Evolutionary conservation across 495 filamentous ascomycete genomes (phyloP).

Genomic region (Aspergillus carlsbadensis): DNA sequence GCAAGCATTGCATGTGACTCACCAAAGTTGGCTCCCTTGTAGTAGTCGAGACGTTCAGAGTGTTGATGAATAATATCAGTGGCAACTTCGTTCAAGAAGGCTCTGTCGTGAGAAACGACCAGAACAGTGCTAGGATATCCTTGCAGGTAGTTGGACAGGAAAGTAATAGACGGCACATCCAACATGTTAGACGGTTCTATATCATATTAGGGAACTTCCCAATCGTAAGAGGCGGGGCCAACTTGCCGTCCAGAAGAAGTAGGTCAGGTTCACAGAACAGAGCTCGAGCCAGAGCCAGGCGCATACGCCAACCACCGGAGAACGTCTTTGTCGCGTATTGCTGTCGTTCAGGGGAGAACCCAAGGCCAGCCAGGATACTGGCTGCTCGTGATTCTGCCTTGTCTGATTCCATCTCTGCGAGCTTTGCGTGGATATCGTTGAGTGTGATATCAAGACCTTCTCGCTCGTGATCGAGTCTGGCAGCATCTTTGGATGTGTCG

Average conservation of each 20-base stretch:
- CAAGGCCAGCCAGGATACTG: constrained; percentile 93
- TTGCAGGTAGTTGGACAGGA: constrained; percentile 95
- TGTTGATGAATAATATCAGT: constrained; percentile 99
- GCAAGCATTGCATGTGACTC: no score
- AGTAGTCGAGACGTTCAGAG: constrained; percentile 95
- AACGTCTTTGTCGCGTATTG: constrained; percentile 95
- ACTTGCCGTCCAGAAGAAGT: constrained; percentile 78
- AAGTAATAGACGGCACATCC: constrained; percentile 99
- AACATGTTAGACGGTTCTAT: constrained; percentile 99
- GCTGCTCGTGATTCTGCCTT: constrained; percentile 95
- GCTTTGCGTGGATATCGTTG: constrained; percentile 85
- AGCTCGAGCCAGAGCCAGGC: constrained; percentile 88
- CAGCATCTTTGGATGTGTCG: constrained; percentile 83
- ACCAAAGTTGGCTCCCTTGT: constrained; percentile 93
- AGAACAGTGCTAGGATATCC: constrained; percentile 91
- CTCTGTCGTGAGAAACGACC: constrained; percentile 97
- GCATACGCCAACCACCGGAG: constrained; percentile 99
- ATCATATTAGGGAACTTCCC: constrained; percentile 23
- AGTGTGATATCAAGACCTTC: constrained; percentile 88
- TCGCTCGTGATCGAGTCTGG: constrained; percentile 76
- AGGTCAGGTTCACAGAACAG: constrained; percentile 98
- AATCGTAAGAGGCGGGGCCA: not conserved
- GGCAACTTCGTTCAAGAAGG: constrained; percentile 98
- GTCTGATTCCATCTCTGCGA: constrained; percentile 98
- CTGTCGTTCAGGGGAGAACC: constrained; percentile 92